Conservation (phyloP, 805 yeast genomes). For the Candida maesae region DNA sequence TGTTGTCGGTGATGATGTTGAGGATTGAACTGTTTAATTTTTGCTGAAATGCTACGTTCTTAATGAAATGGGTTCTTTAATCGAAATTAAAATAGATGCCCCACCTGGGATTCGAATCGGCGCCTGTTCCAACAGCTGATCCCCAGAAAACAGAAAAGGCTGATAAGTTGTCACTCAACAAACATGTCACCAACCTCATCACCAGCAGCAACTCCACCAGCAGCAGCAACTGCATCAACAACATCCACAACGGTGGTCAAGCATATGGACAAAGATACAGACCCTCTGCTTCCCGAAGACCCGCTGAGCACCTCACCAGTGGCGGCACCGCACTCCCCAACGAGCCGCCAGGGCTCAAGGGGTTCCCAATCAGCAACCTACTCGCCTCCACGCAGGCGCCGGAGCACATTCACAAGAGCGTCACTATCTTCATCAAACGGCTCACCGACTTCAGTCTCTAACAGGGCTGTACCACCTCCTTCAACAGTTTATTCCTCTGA, state of each 20-base stretch:
- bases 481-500: conserved; percentile 5
- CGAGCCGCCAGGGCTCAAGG: not conserved
- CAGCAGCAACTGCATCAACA: too few species aligned
- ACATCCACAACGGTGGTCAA: too few species aligned
- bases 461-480: too few species aligned
- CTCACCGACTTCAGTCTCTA: too few species aligned
- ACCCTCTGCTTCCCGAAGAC: conserved; percentile 7
- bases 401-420: conserved; percentile 5
- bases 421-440: conserved; percentile 7
- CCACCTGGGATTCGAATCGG: not conserved
- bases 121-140: not conserved
- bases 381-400: conserved; percentile 6
- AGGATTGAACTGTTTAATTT: not conserved
- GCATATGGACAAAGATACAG: conserved; percentile 2
- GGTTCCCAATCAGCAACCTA: not conserved
- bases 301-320: conserved; percentile 3
- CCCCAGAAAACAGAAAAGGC: not conserved
- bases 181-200: not conserved
- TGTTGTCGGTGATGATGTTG: conserved; percentile 2
- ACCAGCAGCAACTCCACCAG: not conserved
- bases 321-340: not conserved
- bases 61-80: too few species aligned
- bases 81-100: not conserved
- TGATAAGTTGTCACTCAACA: too few species aligned
- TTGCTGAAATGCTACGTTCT: not conserved